These are phyloP conservation scores for Ophiostoma fasciatum DNA, from an alignment of 2,329 filamentous ascomycete genomes.

Conservation along the genomic window DNA sequence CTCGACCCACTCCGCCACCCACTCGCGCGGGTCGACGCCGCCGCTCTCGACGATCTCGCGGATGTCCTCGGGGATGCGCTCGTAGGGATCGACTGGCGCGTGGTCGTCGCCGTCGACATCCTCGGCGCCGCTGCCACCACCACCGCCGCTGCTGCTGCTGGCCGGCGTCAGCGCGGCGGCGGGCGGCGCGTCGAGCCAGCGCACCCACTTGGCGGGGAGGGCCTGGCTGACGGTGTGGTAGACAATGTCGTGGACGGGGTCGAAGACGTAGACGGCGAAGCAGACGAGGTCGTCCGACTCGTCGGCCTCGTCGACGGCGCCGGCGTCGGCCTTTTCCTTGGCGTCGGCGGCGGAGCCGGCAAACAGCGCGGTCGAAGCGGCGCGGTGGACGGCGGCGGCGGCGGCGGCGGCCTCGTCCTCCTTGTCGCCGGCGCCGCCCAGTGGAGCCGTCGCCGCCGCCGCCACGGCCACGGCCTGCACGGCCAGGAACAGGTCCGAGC, in stretches of 20 bases:
- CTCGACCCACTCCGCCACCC: conserved; percentile 96
- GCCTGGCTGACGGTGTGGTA: conserved; percentile 73
- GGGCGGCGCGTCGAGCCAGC: conserved; percentile 74
- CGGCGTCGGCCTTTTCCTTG: conserved; percentile 56
- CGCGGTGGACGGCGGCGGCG: too few species aligned
- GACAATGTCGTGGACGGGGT: conserved; percentile 81
- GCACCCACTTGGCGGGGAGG: conserved; percentile 72
- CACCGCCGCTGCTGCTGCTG: conserved; percentile 28
- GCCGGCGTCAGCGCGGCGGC: conserved; percentile 39
- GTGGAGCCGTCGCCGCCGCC: neutral
- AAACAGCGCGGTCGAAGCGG: conserved; percentile 41
- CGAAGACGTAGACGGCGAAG: conserved; percentile 68
- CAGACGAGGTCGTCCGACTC: conserved; percentile 43
- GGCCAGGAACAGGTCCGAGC: conserved; percentile 88
- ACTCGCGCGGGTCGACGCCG: conserved; percentile 82
- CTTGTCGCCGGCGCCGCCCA: conserved; percentile 18
- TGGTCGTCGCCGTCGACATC: neutral
- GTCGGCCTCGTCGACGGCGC: conserved; percentile 74
- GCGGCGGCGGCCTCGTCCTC: conserved; percentile 53
- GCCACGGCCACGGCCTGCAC: conserved; percentile 62
- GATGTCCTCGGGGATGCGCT: conserved; percentile 65
- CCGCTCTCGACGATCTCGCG: conserved; percentile 63
- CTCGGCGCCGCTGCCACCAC: conserved; percentile 22
- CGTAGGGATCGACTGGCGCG: too few species aligned
- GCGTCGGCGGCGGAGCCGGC: conserved; percentile 31